Base-by-base conservation (phyloP, 305 asterid species). In the Fraxinus sp. region DNA sequence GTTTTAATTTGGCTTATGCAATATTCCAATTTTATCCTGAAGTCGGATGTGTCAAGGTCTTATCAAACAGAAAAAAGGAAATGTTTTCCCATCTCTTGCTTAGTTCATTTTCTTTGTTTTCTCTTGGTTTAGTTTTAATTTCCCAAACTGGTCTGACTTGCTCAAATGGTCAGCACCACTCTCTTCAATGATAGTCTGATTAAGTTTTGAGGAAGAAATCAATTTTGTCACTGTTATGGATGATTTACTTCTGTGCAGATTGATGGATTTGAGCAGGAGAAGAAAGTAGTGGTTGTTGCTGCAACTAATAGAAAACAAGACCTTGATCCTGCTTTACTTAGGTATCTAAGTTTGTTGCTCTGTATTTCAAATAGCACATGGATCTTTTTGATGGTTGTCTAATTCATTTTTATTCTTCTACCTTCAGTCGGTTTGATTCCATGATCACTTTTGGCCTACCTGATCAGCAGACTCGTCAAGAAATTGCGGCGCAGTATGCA, bases 201-300 rank as follows among this genome's bases (percentile, higher is more conserved):
- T 72, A 36, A 52, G 49, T 6, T 33, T 36, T 33, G 46, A 41
- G 76, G 59, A 73, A 62, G 8, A 66, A 79, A 70, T 10, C 77
- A 77, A 52, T 16, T 79, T 83, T 78, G 32, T 79, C 79, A 32
- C 49, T 59, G 71, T 80, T 64, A 79, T 87, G 76, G 35, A 74
- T 33, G 35, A 72, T 72, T 75, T 81, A 66, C 44, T 18, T 68
- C 44, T 76, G 26, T 90, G 91, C 92, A 96, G 99, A 96, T 96
- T 80, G 99, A 96, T 89, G 98, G 98, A 77, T 96, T 96, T 86
- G 99, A 96, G 96, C 97, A 94, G 89, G 98, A 94, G 78, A 94
- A 91, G 89, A 90, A 91, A 89, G 96, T 94, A 55, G 97, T 94
- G 32, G 97, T 94, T 68, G 89, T 96, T 87, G 99, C 98, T 85